phyloP scores from a whole-genome alignment of 2,329 filamentous ascomycete species.

The Emericellopsis cladophorae region DNA sequence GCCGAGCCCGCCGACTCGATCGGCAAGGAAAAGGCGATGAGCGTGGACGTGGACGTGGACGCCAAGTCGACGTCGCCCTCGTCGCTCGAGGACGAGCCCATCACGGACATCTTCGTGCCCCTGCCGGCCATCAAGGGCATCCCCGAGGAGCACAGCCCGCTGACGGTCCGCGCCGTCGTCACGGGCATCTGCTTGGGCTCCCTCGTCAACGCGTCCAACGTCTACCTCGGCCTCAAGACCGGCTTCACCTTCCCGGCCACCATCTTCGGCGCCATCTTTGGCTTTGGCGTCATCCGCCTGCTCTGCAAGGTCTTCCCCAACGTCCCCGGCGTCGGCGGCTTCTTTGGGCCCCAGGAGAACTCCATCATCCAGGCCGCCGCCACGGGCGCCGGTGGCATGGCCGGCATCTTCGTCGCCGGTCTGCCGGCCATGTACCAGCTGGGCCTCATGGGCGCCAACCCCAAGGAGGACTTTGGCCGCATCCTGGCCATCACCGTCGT shows the following conservation, averaged over 20 bases:
- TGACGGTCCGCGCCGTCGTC: slow-evolving; percentile 42
- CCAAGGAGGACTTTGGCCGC: slow-evolving; percentile 40
- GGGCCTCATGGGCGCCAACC: slow-evolving; percentile 31
- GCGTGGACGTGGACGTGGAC: slow-evolving; percentile 7
- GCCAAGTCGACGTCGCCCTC: slow-evolving; percentile 13
- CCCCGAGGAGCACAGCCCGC: slow-evolving; percentile 30
- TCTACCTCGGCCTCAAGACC: slow-evolving; percentile 45
- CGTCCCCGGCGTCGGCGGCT: slow-evolving; percentile 37
- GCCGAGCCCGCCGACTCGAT: not conserved
- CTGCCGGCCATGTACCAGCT: slow-evolving; percentile 49
- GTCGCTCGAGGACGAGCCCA: slow-evolving; percentile 12
- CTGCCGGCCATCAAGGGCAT: slow-evolving; percentile 26
- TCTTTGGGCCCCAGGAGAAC: slow-evolving; percentile 49
- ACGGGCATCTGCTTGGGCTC: slow-evolving; percentile 43
- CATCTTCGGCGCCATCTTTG: slow-evolving; percentile 43
- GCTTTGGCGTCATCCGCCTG: slow-evolving; percentile 43
- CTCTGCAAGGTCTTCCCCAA: slow-evolving; percentile 33
- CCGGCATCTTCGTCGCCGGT: slow-evolving; percentile 44
- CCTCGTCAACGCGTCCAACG: slow-evolving; percentile 48
- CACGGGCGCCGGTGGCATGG: slow-evolving; percentile 44
- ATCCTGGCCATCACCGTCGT: slow-evolving; percentile 49
- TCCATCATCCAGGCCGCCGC: slow-evolving; percentile 48
- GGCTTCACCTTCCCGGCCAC: slow-evolving; percentile 35
- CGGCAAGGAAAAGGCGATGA: slow-evolving; percentile 10
- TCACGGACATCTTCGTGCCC: slow-evolving; percentile 23